A percentile compares a stretch with the other conserved stretches of the same genome.
Evolutionary conservation across 169 alveolate species (phyloP).

Genomic region (Prorocentrum cordatum): DNA sequence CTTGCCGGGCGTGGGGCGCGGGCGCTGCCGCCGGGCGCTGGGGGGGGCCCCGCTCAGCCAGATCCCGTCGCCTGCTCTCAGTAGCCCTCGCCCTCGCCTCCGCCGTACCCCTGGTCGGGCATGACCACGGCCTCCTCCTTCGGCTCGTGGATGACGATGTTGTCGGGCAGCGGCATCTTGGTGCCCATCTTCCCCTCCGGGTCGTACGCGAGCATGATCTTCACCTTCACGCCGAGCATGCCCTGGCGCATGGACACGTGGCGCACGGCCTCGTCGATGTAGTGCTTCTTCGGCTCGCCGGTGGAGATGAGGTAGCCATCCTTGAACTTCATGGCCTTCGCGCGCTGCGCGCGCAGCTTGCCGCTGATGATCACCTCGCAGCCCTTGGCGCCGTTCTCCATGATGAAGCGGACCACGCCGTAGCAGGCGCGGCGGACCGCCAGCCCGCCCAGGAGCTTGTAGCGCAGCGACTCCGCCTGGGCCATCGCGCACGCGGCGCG

Average conservation of each 20-base stretch:
- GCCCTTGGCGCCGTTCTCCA: conserved; percentile 96
- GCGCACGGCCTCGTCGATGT: conserved; percentile 95
- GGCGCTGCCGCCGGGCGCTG: no score
- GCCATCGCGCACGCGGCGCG: conserved; percentile 90
- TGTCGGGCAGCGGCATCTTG: conserved; percentile 92
- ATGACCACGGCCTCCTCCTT: conserved; percentile 74
- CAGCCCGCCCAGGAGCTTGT: conserved; percentile 92
- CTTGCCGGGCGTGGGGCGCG: no score
- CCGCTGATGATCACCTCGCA: conserved; percentile 99
- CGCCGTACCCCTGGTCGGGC: no score
- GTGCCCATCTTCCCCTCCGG: conserved; percentile 94
- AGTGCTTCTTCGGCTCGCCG: conserved; percentile 95
- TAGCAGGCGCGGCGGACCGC: conserved; percentile 99
- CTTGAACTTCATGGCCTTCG: conserved; percentile 88
- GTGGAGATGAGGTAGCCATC: conserved; percentile 95
- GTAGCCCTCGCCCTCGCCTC: no score
- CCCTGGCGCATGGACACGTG: conserved; percentile 98
- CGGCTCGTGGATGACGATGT: conserved; percentile 93
- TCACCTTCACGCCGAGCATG: conserved; percentile 85
- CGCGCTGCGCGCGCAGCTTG: conserved; percentile 99
- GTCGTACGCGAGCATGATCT: conserved; percentile 91
- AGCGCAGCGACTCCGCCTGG: conserved; percentile 97
- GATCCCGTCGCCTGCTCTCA: no score
- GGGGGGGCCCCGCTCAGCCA: no score
- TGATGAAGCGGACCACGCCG: conserved; percentile 89